Conservation (phyloP, 129 eudicot species). For the Erigeron canadensis region DNA sequence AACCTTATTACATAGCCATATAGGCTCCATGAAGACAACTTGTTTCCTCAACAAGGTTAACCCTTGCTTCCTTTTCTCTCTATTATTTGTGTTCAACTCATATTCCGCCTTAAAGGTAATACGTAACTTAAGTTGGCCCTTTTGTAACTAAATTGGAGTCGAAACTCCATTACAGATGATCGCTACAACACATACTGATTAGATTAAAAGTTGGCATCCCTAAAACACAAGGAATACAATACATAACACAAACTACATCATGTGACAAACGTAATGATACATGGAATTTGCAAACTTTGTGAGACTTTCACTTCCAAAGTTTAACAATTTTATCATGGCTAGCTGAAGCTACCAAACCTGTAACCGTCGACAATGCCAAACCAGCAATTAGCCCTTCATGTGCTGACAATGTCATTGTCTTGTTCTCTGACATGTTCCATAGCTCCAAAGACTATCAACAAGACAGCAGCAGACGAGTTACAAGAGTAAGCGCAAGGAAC, state of each 20-base stretch:
- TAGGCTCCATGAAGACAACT: too few relatives aligned
- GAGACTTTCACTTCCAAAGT: conserved; percentile 61
- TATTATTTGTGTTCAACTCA: too few relatives aligned
- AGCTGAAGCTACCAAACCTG: conserved; percentile 80
- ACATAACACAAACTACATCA: conserved; percentile 1
- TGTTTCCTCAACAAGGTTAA: too few relatives aligned
- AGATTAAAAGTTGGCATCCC: not conserved
- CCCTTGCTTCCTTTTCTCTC: too few relatives aligned
- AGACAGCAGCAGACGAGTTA: not conserved
- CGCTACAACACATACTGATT: conserved; percentile 2
- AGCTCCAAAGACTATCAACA: conserved; percentile 65
- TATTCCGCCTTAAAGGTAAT: too few relatives aligned
- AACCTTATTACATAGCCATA: too few relatives aligned
- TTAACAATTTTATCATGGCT: conserved; percentile 86
- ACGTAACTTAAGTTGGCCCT: too few relatives aligned
- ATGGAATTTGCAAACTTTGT: not conserved
- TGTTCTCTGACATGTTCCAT: conserved; percentile 81
- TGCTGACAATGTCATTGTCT: conserved; percentile 76
- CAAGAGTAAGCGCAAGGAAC: not conserved
- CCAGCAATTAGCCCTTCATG: conserved; percentile 84
- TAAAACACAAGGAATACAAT: not conserved
- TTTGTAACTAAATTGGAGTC: not conserved
- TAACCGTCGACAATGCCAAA: conserved; percentile 62
- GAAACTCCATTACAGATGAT: not conserved
- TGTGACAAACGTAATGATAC: not conserved